Conservation (phyloP, 1,139 yeast genomes). For the Torulaspora pretoriensis region DNA sequence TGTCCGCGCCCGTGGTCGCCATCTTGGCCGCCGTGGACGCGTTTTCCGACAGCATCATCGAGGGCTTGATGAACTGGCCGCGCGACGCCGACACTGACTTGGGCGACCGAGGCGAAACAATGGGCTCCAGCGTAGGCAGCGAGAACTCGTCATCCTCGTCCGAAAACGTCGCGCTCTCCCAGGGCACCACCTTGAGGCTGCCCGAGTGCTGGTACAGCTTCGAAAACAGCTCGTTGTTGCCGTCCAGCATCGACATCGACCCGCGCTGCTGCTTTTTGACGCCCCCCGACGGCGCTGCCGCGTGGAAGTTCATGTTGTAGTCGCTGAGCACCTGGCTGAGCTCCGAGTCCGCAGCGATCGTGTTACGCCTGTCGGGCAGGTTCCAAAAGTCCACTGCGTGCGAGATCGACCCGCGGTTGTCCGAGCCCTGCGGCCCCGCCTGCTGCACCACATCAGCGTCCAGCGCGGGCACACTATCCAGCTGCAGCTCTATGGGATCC, state of each 20-base stretch:
- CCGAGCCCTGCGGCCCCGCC: constrained; percentile 16
- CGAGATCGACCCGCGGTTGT: constrained; percentile 31
- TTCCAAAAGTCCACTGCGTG: constrained; percentile 33
- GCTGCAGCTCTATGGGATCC: constrained; percentile 18
- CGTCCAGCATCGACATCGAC: constrained; percentile 26
- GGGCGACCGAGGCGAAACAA: constrained; percentile 17
- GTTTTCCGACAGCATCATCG: constrained; percentile 27
- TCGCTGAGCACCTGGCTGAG: constrained; percentile 28
- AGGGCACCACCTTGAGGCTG: constrained; percentile 13
- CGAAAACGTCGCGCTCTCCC: constrained; percentile 12
- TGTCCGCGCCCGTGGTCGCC: constrained; percentile 21
- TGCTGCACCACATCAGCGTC: constrained; percentile 26
- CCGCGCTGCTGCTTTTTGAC: constrained; percentile 26
- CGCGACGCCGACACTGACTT: constrained; percentile 11
- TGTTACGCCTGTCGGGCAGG: constrained; percentile 15
- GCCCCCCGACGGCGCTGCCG: constrained; percentile 14
- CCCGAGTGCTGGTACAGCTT: constrained; percentile 20
- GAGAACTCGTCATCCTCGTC: constrained; percentile 12
- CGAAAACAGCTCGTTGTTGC: constrained; percentile 21
- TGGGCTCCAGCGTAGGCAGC: constrained; percentile 13
- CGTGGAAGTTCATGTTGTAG: constrained; percentile 28
- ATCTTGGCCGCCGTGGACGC: constrained; percentile 24
- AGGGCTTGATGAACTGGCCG: constrained; percentile 28
- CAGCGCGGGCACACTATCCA: constrained; percentile 3
- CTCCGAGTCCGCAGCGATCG: constrained; percentile 22